Evolutionary conservation across 2,329 filamentous ascomycete species (phyloP), one percentile per base, ranked within the genome.

Genomic region (Aspergillus sp.): DNA sequence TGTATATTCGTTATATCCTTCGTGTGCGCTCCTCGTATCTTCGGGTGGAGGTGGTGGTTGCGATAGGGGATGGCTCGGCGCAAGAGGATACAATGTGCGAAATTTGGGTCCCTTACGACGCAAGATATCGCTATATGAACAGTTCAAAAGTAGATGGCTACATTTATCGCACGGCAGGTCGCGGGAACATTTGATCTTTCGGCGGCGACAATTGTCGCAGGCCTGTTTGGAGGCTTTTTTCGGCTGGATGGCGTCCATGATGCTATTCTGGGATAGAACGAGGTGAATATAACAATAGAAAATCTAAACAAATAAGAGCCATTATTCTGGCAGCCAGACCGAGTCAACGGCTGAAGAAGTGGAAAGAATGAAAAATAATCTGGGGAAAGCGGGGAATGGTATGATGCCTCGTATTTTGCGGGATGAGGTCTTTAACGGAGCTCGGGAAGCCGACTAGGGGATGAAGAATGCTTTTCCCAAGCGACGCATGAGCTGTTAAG

Each of bases 141-240:
- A 70, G 7, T 62, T 65, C 15, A 70, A 56, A 15, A 70, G 57
- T 19, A 69, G 54, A 2, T 62, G 59, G 35, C 64, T 59, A 41
- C 67, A 70, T 51, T 68, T 71, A 44, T 73, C 67, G 53, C 70
- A 73, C 2, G 69, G 70, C 12, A 57, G 59, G 53, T 61, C 67
- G 57, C 62, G 65, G 41, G 61, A 63, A 48, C 70, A 73, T 59
- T 69, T 73, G 47, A 73, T 68, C 49, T 72, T 73, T 42, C 69
- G 65, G 13, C 63, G 59, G 25, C 69, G 63, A 57, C 70, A 73
- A 46, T 69, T 69, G 46, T 70, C 67, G 49, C 67, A 70, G 41
- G 67, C 66, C 53, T 70, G 67, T 49, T 68, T 69, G 20, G 50
- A 48, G 20, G 58, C 44, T 41, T 60, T 59, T 37, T 57, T 54